Conservation (phyloP, 1,284 basidiomycete species). For the Bondarzewia mesenterica region DNA sequence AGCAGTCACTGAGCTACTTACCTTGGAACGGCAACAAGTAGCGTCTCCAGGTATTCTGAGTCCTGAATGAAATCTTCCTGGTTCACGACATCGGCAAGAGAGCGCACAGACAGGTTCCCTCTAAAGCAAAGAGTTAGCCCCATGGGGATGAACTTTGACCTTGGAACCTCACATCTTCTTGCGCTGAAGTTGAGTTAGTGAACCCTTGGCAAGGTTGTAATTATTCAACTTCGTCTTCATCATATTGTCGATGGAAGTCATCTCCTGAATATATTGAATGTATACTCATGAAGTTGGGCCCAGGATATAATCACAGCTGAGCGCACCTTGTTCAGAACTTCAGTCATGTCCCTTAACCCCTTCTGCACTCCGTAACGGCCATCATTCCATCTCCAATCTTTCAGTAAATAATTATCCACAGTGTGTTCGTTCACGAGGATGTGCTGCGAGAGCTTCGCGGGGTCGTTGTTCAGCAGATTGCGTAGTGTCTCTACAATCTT, state of each 20-base stretch:
- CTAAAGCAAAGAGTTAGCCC: conserved; percentile 33
- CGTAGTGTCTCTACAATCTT: conserved; percentile 95
- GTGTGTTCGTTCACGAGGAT: conserved; percentile 76
- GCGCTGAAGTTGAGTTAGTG: conserved; percentile 87
- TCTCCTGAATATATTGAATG: conserved; percentile 50
- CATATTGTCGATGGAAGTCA: conserved; percentile 82
- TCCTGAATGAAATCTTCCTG: conserved; percentile 78
- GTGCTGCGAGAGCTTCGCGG: conserved; percentile 77
- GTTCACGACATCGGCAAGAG: conserved; percentile 80
- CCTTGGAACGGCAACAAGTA: conserved; percentile 94
- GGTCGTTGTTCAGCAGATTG: conserved; percentile 86
- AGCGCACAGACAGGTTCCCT: conserved; percentile 89
- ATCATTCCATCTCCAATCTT: conserved; percentile 84
- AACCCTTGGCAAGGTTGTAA: conserved; percentile 94
- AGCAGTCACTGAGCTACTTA: conserved; percentile 25
- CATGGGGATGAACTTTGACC: neutral
- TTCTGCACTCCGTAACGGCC: conserved; percentile 80
- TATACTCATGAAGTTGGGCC: conserved; percentile 2
- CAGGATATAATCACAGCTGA: neutral
- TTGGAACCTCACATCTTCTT: conserved; percentile 72
- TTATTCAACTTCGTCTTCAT: conserved; percentile 87
- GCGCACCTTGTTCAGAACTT: conserved; percentile 70
- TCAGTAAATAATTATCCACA: conserved; percentile 76
- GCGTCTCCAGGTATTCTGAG: conserved; percentile 91
- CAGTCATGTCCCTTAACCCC: conserved; percentile 75